phyloP scores from a whole-genome alignment of 2,329 filamentous ascomycete species.

The Calonectria naviculata region DNA sequence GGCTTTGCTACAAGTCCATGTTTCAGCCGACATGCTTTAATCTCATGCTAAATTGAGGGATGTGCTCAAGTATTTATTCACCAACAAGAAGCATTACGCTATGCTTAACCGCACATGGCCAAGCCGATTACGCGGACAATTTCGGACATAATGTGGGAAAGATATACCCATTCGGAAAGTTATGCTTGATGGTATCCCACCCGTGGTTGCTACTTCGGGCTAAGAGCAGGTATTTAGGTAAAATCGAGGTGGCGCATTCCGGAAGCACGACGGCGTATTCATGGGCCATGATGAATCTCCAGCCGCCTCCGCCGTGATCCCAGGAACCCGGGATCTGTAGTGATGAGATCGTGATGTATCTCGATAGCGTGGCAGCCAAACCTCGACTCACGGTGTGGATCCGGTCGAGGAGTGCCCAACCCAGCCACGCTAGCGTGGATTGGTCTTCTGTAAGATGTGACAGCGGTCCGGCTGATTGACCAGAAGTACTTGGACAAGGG shows the following conservation, averaged over 20 bases:
- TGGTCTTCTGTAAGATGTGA: constrained; percentile 1
- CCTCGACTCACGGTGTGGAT: constrained; percentile 13
- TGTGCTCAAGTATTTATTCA: too few species aligned
- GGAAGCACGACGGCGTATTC: constrained; percentile 4
- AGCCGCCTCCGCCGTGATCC: constrained; percentile 20
- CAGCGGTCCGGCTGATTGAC: not conserved
- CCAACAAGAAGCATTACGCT: too few species aligned
- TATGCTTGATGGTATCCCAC: not conserved
- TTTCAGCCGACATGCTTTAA: too few species aligned
- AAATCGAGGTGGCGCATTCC: constrained; percentile 3
- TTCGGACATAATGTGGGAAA: not conserved
- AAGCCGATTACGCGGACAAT: not conserved
- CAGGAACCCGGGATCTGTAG: constrained; percentile 26
- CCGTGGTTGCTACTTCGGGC: not conserved
- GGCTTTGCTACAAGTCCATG: too few species aligned
- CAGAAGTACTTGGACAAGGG: not conserved
- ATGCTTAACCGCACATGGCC: not conserved
- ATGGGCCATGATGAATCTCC: not conserved
- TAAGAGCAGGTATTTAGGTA: not conserved
- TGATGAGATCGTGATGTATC: constrained; percentile 38
- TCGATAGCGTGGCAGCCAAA: constrained; percentile 36
- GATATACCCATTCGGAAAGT: not conserved
- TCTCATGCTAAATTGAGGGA: too few species aligned
- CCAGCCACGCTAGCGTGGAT: not conserved
- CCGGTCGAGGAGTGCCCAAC: not conserved